Conservation (phyloP, 805 yeast species). For the Priceomyces medius region DNA sequence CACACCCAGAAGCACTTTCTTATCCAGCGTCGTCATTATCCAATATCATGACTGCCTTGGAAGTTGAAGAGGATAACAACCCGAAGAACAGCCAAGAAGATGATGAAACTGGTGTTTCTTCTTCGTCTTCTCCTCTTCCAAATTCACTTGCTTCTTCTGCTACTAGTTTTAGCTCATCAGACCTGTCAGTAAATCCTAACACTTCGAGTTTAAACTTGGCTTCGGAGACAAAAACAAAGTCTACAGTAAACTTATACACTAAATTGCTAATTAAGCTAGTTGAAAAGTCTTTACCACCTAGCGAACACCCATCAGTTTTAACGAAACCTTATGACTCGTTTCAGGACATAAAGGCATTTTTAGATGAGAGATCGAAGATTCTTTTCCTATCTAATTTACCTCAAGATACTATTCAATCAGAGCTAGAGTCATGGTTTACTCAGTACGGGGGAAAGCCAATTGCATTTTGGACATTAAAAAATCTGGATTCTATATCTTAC, state of each 20-base stretch:
- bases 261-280: slow-evolving; percentile 47
- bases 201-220: neutral
- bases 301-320: slow-evolving; percentile 54
- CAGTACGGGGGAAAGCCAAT: slow-evolving; percentile 83
- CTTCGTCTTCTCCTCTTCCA: slow-evolving; percentile 9
- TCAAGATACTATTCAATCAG: slow-evolving; percentile 83
- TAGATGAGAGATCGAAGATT: slow-evolving; percentile 73
- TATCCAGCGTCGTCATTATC: slow-evolving; percentile 34
- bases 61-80: slow-evolving; percentile 28
- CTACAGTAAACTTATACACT: slow-evolving; percentile 46
- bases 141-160: slow-evolving; percentile 7
- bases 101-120: slow-evolving; percentile 9
- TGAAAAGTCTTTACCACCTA: slow-evolving; percentile 48
- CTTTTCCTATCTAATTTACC: slow-evolving; percentile 79
- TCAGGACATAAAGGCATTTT: slow-evolving; percentile 68
- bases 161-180: slow-evolving; percentile 6
- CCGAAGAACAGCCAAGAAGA: neutral
- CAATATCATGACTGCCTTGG: slow-evolving; percentile 49
- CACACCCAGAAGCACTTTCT: slow-evolving; percentile 51
- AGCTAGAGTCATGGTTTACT: slow-evolving; percentile 87
- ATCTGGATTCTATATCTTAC: slow-evolving; percentile 36
- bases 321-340: slow-evolving; percentile 74
- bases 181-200: slow-evolving; percentile 2
- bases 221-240: slow-evolving; percentile 40
- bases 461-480: slow-evolving; percentile 84